phyloP scores from a whole-genome alignment of 148 eudicot species.

The Linanthus parryae region DNA sequence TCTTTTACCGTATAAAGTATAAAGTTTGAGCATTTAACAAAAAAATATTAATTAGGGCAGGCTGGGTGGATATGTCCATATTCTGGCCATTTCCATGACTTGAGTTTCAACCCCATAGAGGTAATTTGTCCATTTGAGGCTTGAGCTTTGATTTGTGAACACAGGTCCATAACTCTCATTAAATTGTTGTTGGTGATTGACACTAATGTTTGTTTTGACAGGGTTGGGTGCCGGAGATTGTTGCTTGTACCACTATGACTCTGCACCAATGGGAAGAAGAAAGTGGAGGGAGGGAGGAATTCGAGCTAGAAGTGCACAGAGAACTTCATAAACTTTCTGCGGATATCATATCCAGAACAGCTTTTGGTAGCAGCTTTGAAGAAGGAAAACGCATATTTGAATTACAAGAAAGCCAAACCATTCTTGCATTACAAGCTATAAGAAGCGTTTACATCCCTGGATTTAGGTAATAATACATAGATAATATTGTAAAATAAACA shows the following conservation, averaged over 20 bases:
- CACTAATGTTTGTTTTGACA: slow-evolving; percentile 7
- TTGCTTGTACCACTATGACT: slow-evolving; percentile 34
- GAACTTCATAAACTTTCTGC: slow-evolving; percentile 61
- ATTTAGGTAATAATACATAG: slow-evolving; percentile 38
- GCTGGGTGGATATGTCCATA: too few species aligned
- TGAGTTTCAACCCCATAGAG: too few species aligned
- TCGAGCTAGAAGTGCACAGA: slow-evolving; percentile 59
- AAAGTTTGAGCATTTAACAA: too few species aligned
- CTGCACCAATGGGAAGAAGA: slow-evolving; percentile 49
- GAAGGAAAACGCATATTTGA: slow-evolving; percentile 63
- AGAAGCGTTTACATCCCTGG: slow-evolving; percentile 77
- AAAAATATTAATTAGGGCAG: too few species aligned
- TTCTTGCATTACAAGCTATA: slow-evolving; percentile 46
- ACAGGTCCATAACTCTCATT: too few species aligned
- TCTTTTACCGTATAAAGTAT: too few species aligned
- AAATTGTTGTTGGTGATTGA: too few species aligned
- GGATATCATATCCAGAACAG: slow-evolving; percentile 70
- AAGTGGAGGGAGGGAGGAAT: slow-evolving; percentile 33
- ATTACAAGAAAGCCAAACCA: slow-evolving; percentile 57
- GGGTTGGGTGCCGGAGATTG: slow-evolving; percentile 88
- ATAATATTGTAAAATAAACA: background rate
- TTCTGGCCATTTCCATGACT: too few species aligned
- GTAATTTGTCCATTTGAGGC: too few species aligned
- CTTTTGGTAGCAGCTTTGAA: slow-evolving; percentile 74
- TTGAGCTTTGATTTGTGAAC: too few species aligned